Evolutionary conservation across 345 rosid genomes (phyloP).

Genomic region (Euphorbia peplus): DNA sequence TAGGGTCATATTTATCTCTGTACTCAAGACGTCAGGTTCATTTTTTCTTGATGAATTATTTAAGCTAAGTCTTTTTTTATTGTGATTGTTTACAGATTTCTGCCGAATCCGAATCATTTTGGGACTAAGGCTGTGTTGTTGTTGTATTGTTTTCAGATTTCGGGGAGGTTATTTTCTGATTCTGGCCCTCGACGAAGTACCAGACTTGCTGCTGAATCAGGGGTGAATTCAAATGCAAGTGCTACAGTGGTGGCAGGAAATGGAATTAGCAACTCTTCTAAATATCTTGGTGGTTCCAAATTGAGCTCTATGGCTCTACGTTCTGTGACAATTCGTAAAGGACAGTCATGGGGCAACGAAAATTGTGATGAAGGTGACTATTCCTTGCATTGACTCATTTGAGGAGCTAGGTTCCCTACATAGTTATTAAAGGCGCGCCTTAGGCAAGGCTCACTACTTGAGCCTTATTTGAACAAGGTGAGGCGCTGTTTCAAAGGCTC

Average conservation of each 20-base stretch:
- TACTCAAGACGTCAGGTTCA: neutral
- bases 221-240: slow-evolving; percentile 48
- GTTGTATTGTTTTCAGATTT: slow-evolving; percentile 49
- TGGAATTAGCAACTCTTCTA: slow-evolving; percentile 68
- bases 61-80: neutral
- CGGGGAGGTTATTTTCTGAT: slow-evolving; percentile 97
- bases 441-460: no score
- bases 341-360: slow-evolving; percentile 86
- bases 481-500: no score
- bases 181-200: slow-evolving; percentile 88
- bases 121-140: no score
- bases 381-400: slow-evolving; percentile 17
- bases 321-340: slow-evolving; percentile 81
- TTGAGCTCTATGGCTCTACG: slow-evolving; percentile 70
- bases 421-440: no score
- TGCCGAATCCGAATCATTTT: no score
- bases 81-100: no score
- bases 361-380: slow-evolving; percentile 80
- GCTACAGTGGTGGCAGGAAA: slow-evolving; percentile 55
- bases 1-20: neutral
- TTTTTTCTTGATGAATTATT: neutral
- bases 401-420: neutral
- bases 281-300: slow-evolving; percentile 82
- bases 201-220: slow-evolving; percentile 75
- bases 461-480: no score